Evolutionary conservation across 192 early-diverging fungal species (phyloP), one percentile per base, ranked within the genome.

Genomic region (Podila epicladia): DNA sequence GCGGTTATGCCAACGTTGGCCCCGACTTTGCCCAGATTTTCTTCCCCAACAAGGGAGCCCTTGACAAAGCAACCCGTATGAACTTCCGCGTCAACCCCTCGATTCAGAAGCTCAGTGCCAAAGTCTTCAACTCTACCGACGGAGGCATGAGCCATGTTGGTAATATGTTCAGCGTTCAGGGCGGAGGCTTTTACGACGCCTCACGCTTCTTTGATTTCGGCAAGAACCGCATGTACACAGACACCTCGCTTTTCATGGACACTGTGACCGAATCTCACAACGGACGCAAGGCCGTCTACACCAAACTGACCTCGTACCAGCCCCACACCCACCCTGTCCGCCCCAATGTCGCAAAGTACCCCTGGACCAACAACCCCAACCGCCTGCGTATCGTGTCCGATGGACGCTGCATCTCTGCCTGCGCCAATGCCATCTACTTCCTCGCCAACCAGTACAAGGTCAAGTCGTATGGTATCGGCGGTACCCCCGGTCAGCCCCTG

Each of bases 361-460:
- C 67, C 24, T 68, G 55, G 67, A 68, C 67, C 24, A 68, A 59
- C 37, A 68, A 68, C 17, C 32, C 67, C 5, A 19, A 28, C 24
- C 51, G 35, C 15, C 9, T 68, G 9, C 67, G 67, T n/a, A 59
- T 68, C 37, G 24, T 68, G 8, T 48, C 53, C 13, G 67, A 68
- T 13, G 67, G 67, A 24, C 31, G 67, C 12, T 68, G 67, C n/a
- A 6, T 57, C 37, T 68, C 67, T 11, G 51, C 67, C 24, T 68
- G 67, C 9, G 67, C 53, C 22, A 20, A 58, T 13, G n/a, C 37
- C n/a, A 35, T 45, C 35, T 45, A 68, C 37, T 28, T 5, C 7
- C 33, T 68, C 57, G 31, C 53, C n/a, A 45, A 68, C 17, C n/a
- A 59, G n/a, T 59, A 68, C 67, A 68, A 68, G 24, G 57, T 68